Evolutionary conservation across 306 rosid species (phyloP).

Genomic region (Prunus mira): DNA sequence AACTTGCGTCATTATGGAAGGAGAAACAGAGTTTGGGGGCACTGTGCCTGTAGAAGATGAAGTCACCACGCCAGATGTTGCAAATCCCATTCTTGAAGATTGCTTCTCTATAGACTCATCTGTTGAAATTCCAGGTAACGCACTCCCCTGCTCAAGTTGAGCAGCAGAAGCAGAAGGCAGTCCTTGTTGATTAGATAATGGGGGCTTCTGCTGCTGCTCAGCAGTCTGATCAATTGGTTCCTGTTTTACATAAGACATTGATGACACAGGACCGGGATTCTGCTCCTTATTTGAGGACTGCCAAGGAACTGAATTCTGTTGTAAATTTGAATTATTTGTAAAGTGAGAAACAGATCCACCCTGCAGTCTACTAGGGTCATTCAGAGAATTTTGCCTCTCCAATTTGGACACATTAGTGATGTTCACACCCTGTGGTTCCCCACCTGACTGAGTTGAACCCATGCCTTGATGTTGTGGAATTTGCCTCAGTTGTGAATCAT

Average conservation of each 20-base stretch:
- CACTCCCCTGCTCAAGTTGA: constrained; percentile 56
- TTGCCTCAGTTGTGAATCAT: constrained; percentile 68
- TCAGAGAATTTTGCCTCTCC: constrained; percentile 52
- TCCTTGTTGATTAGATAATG: constrained; percentile 50
- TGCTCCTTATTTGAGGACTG: constrained; percentile 65
- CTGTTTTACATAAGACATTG: constrained; percentile 54
- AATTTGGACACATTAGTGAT: constrained; percentile 42
- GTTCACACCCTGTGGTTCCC: constrained; percentile 46
- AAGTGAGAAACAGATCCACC: constrained; percentile 58
- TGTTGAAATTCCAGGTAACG: constrained; percentile 46
- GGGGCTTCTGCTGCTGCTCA: constrained; percentile 67
- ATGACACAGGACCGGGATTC: constrained; percentile 41
- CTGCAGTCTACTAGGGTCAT: constrained; percentile 64
- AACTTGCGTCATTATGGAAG: constrained; percentile 42
- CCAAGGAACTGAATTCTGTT: constrained; percentile 63
- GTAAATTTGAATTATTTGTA: constrained; percentile 49
- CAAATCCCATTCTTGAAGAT: constrained; percentile 60
- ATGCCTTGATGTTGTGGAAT: constrained; percentile 58
- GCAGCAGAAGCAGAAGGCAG: constrained; percentile 54
- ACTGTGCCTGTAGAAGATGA: constrained; percentile 44
- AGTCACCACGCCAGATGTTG: constrained; percentile 42
- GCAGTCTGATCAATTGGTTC: constrained; percentile 59
- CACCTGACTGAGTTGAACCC: constrained; percentile 54
- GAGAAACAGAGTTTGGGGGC: constrained; percentile 48
- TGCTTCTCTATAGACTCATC: constrained; percentile 51